Conservation (phyloP, 2,329 filamentous ascomycete genomes). For the Zymoseptoria pseudotritici region DNA sequence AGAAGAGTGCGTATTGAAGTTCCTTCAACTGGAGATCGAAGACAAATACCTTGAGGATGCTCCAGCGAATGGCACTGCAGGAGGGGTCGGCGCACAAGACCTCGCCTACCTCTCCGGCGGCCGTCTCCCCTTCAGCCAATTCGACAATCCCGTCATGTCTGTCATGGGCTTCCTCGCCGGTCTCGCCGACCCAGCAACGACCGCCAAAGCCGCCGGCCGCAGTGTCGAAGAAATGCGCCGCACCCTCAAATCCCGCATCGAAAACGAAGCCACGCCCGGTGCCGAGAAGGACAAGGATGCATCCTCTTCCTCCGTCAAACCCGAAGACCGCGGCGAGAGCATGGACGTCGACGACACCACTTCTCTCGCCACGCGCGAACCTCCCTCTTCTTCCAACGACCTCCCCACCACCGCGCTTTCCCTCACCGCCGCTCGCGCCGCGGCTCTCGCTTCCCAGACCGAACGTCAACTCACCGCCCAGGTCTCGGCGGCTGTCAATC, state of each 20-base stretch:
- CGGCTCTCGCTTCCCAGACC: conserved; percentile 86
- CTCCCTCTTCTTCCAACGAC: conserved; percentile 29
- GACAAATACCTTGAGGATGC: conserved; percentile 79
- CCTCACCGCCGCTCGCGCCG: conserved; percentile 75
- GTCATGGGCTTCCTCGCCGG: conserved; percentile 91
- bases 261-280: conserved; percentile 46
- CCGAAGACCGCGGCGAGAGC: conserved; percentile 36
- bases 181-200: conserved; percentile 80
- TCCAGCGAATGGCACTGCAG: conserved; percentile 49
- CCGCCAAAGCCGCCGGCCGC: conserved; percentile 81
- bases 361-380: conserved; percentile 42
- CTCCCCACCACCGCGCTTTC: conserved; percentile 72
- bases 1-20: conserved; percentile 95
- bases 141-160: conserved; percentile 93
- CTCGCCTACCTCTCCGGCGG: conserved; percentile 64
- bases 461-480: conserved; percentile 94
- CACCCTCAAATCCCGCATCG: conserved; percentile 69
- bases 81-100: conserved; percentile 24
- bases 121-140: conserved; percentile 80
- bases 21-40: conserved; percentile 92
- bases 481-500: conserved; percentile 84
- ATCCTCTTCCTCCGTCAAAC: conserved; percentile 31
- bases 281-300: conserved; percentile 41
- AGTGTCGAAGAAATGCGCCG: conserved; percentile 81
- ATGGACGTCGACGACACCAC: conserved; percentile 55